These are phyloP conservation scores for Saccharomycopsis malanga DNA, from an alignment of 805 yeast genomes.

Conservation along the genomic window DNA sequence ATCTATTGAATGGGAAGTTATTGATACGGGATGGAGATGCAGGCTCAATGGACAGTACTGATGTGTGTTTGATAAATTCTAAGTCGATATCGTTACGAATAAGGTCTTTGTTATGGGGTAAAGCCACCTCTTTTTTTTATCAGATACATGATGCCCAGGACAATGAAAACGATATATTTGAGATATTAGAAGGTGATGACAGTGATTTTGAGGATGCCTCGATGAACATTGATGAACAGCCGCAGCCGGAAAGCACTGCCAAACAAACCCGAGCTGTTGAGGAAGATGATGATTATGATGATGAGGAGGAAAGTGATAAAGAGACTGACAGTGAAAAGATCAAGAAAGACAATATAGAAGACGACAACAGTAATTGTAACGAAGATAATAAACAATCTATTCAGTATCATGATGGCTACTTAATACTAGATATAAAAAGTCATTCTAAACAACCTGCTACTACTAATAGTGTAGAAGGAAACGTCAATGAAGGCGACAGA, in stretches of 20 bases:
- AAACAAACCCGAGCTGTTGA: slow-evolving; percentile 17
- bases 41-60: slow-evolving; percentile 3
- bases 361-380: slow-evolving; percentile 6
- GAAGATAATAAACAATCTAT: background rate
- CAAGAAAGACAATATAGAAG: slow-evolving; percentile 3
- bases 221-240: slow-evolving; percentile 1
- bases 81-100: slow-evolving; percentile 12
- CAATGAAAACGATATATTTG: slow-evolving; percentile 3
- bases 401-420: slow-evolving; percentile 3
- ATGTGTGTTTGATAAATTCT: slow-evolving; percentile 9
- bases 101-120: slow-evolving; percentile 20
- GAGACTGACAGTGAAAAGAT: background rate
- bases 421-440: slow-evolving; percentile 1
- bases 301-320: slow-evolving; percentile 7
- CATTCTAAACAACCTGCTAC: background rate
- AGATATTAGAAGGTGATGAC: slow-evolving; percentile 18
- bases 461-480: background rate
- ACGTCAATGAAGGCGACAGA: background rate
- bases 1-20: slow-evolving; percentile 24
- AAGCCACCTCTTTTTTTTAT: slow-evolving; percentile 17
- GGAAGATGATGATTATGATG: slow-evolving; percentile 23
- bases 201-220: slow-evolving; percentile 21
- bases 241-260: background rate
- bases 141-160: background rate
- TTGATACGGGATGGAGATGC: slow-evolving; percentile 31